Evolutionary conservation across 2,329 filamentous ascomycete species (phyloP).

Genomic region (Fusarium praegraminearum): DNA sequence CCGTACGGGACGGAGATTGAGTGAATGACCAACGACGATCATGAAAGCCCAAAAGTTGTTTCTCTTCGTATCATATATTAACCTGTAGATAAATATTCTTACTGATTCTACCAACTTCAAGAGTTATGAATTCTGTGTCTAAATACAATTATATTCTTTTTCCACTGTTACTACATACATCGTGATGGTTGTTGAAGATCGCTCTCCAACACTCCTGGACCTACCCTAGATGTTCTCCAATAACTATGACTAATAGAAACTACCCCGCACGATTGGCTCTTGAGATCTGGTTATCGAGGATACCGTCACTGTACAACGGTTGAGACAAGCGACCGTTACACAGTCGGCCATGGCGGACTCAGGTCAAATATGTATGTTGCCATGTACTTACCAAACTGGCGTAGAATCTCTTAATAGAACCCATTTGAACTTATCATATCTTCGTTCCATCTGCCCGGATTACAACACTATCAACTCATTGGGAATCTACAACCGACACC

Average conservation of each 20-base stretch:
- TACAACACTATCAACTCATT: constrained; percentile 2
- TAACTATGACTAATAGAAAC: constrained; percentile 43
- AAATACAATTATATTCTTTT: background rate
- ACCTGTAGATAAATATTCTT: background rate
- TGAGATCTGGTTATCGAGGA: background rate
- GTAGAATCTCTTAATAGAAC: background rate
- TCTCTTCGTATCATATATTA: background rate
- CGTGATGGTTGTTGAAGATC: background rate
- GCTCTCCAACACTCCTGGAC: too few species aligned
- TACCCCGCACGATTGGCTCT: constrained; percentile 41
- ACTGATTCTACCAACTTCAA: background rate
- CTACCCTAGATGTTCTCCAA: background rate
- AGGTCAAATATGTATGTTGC: too few species aligned
- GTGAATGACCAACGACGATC: fast-evolving
- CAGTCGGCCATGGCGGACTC: background rate
- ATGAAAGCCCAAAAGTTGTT: fast-evolving
- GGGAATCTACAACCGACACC: constrained; percentile 22
- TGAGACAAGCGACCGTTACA: background rate
- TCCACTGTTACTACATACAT: too few species aligned
- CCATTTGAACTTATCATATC: background rate
- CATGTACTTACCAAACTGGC: background rate
- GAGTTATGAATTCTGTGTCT: background rate
- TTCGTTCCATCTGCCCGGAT: background rate
- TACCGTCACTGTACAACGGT: background rate
- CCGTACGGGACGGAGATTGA: too few species aligned